A percentile compares a stretch with the other conserved stretches of the same genome.
phyloP scores from a whole-genome alignment of 164 flowering plant genomes.

The Magnolia sinica region DNA sequence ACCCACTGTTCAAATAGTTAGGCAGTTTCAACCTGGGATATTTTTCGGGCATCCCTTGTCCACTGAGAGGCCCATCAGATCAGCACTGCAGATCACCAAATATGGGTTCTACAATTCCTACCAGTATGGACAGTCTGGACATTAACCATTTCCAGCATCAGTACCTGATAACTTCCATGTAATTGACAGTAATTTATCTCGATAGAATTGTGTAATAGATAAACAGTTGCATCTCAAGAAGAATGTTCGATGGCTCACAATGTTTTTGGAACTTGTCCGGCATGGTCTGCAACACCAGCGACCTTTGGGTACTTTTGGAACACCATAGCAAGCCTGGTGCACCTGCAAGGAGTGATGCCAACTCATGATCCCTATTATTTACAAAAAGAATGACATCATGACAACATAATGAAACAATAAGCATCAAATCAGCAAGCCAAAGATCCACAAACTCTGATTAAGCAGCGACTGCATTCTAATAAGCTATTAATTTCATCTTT shows the following conservation, averaged over 20 bases:
- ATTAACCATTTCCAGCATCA: too few species aligned
- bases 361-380: neutral
- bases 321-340: slow-evolving; percentile 69
- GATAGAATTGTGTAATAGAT: too few species aligned
- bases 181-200: too few species aligned
- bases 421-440: neutral
- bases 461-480: slow-evolving; percentile 47
- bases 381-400: neutral
- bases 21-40: too few species aligned
- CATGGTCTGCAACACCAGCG: slow-evolving; percentile 60
- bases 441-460: slow-evolving; percentile 37
- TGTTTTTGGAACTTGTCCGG: slow-evolving; percentile 38
- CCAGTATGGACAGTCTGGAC: too few species aligned
- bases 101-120: too few species aligned
- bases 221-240: neutral
- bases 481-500: slow-evolving; percentile 42
- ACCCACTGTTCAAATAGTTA: too few species aligned
- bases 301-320: slow-evolving; percentile 53
- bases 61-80: too few species aligned
- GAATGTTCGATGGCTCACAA: slow-evolving; percentile 31
- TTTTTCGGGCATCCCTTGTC: too few species aligned
- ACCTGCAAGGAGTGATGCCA: slow-evolving; percentile 32
- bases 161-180: too few species aligned
- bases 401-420: neutral
- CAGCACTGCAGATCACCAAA: too few species aligned